Base-by-base conservation (phyloP, 108 stramenopile species). In the Aureococcus anophagefferens region DNA sequence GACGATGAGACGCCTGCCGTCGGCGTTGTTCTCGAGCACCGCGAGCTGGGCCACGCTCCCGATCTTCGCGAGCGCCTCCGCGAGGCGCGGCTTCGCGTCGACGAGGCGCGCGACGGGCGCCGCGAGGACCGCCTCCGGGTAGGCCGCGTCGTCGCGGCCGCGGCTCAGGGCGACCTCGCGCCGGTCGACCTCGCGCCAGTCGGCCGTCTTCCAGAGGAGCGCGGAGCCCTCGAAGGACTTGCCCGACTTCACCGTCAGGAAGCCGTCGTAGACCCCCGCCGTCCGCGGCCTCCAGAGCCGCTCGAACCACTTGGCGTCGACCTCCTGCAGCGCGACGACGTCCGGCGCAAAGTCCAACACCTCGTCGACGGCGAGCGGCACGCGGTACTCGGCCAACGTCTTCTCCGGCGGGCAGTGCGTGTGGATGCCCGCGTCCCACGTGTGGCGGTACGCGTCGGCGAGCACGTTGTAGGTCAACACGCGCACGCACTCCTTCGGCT, bases 381-480 rank as follows among this genome's bases (percentile, higher is more conserved):
- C 33, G 28, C 70, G 70, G 29, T 35, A 63, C n/a, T 15, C 9
- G 34, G 62, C 18, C 0, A 32, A 46, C 31, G 31, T 31, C 9
- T 63, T 9, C 33, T 30, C 17, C 4, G 59, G 62, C 21, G 59
- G 30, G 63, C 70, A 71, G 63, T 71, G 62, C 59, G 59, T 29
- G 34, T 71, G 62, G 30, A 71, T 71, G 40, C 40, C 40, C 0
- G 62, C 70, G 63, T 63, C 63, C 70, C 70, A 71, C 16, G 70
- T 71, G 46, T 71, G 70, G 59, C 62, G 32, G 63, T 71, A 71
- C 9, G 70, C 32, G 32, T 71, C 70, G 32, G 70, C 70, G 14
- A 71, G 70, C 32, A 63, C 32, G 63, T 71, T 71, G 70, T 71
- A 71, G n/a, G 30, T 71, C 4, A 63, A 4, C 30, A 71, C 70